Percentiles rank a stretch among this genome's conserved stretches.
Evolutionary conservation across 306 rosid genomes (phyloP).

Genomic region (Crotalaria pallida): DNA sequence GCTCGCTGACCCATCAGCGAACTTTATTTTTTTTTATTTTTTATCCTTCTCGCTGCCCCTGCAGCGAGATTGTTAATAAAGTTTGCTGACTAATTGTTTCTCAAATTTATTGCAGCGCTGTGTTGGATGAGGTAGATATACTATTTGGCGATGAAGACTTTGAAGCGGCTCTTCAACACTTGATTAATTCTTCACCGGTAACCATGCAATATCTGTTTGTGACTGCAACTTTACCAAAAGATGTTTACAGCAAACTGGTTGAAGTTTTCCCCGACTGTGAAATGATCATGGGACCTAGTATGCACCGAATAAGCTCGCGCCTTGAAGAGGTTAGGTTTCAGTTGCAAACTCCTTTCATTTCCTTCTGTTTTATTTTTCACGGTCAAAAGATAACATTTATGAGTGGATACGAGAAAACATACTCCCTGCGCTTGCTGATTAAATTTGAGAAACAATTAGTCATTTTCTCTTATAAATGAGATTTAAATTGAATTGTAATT

Average conservation of each 20-base stretch:
- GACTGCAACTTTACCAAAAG: constrained; percentile 90
- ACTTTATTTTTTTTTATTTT: no score
- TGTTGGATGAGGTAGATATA: constrained; percentile 89
- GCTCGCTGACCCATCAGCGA: no score
- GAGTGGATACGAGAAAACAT: neutral
- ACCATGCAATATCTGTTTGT: constrained; percentile 82
- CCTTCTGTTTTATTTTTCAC: neutral
- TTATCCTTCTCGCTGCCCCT: no score
- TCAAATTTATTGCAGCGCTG: constrained; percentile 63
- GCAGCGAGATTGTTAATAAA: no score
- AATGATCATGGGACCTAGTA: constrained; percentile 93
- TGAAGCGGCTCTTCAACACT: constrained; percentile 58
- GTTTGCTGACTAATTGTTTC: no score
- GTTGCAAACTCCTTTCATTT: constrained; percentile 1
- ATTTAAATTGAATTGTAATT: neutral
- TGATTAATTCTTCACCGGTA: constrained; percentile 76
- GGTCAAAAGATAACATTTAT: neutral
- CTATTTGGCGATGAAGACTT: constrained; percentile 81
- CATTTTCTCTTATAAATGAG: neutral
- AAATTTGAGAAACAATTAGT: neutral
- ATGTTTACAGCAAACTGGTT: constrained; percentile 63
- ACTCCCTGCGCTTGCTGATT: neutral
- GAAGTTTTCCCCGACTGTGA: constrained; percentile 87
- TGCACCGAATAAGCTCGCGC: constrained; percentile 83
- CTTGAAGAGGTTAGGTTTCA: constrained; percentile 84